These are phyloP conservation scores for Collybiopsis confluens DNA, from an alignment of 768 basidiomycete genomes.

Conservation along the genomic window DNA sequence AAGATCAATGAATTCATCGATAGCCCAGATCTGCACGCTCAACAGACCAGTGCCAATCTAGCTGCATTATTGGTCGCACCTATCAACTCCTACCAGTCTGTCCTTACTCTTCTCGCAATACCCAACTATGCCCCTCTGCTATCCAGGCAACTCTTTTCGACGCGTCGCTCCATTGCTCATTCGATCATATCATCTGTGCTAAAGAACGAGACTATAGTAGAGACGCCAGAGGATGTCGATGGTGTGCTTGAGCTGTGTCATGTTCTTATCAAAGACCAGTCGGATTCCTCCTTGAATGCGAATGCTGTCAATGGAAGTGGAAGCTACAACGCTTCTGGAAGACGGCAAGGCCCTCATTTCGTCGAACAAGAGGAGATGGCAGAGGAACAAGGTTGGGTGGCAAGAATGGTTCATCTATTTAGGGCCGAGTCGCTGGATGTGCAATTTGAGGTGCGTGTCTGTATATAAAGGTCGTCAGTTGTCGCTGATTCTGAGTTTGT, in stretches of 20 bases:
- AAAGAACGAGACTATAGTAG: conserved; percentile 95
- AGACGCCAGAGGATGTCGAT: conserved; percentile 89
- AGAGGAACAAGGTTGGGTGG: conserved; percentile 99
- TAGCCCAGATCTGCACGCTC: conserved; percentile 85
- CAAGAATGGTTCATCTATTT: conserved; percentile 97
- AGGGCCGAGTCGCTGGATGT: conserved; percentile 78
- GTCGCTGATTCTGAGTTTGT: not conserved
- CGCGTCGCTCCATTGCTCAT: conserved; percentile 89
- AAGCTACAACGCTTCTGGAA: conserved; percentile 33
- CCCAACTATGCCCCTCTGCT: conserved; percentile 86
- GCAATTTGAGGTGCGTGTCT: conserved; percentile 73
- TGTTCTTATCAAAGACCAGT: conserved; percentile 85
- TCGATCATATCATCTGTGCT: conserved; percentile 91
- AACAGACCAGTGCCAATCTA: conserved; percentile 86
- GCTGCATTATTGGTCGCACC: conserved; percentile 88
- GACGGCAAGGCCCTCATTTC: conserved; percentile 51
- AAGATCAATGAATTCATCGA: conserved; percentile 84
- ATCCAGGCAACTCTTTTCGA: conserved; percentile 81
- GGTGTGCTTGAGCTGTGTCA: conserved; percentile 91
- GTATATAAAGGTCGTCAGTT: not conserved
- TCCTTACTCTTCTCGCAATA: conserved; percentile 94
- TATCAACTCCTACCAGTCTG: conserved; percentile 94
- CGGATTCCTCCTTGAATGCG: conserved; percentile 40
- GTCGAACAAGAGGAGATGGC: conserved; percentile 87
- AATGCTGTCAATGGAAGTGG: conserved; percentile 29